Conservation (phyloP, 306 rosid species). For the Vigna mungo region DNA sequence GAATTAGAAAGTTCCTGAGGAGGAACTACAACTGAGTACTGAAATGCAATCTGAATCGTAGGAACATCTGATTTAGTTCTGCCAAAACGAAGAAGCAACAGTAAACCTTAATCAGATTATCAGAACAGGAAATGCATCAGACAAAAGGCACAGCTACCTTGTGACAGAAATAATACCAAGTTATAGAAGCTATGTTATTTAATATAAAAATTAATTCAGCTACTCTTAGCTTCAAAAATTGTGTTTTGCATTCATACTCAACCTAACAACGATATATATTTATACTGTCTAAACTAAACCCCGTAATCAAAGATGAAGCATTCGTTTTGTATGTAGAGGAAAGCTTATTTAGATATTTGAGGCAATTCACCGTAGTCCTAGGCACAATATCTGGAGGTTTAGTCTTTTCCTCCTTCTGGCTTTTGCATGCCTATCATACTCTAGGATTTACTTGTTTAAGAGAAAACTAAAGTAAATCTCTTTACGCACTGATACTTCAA, state of each 20-base stretch:
- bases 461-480: constrained; percentile 16
- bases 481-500: too few species aligned
- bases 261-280: constrained; percentile 21
- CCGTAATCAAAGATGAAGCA: constrained; percentile 22
- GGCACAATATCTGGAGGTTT: constrained; percentile 21
- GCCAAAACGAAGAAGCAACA: constrained; percentile 34
- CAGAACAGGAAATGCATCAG: constrained; percentile 36
- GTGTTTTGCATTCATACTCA: constrained; percentile 18
- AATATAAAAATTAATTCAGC: constrained; percentile 19
- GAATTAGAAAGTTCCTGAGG: constrained; percentile 74
- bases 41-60: constrained; percentile 89
- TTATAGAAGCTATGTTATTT: constrained; percentile 5
- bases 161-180: constrained; percentile 30
- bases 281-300: constrained; percentile 37
- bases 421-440: constrained; percentile 18
- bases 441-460: constrained; percentile 18
- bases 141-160: constrained; percentile 25
- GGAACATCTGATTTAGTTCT: constrained; percentile 84
- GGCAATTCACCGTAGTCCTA: background rate
- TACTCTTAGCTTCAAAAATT: constrained; percentile 13
- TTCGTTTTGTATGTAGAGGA: background rate
- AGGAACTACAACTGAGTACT: constrained; percentile 88
- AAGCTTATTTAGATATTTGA: background rate
- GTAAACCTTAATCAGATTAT: constrained; percentile 40
- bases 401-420: background rate